Evolutionary conservation across 305 asterid genomes (phyloP), one percentile per base, ranked within the genome.

Genomic region (Solanum hybrid): DNA sequence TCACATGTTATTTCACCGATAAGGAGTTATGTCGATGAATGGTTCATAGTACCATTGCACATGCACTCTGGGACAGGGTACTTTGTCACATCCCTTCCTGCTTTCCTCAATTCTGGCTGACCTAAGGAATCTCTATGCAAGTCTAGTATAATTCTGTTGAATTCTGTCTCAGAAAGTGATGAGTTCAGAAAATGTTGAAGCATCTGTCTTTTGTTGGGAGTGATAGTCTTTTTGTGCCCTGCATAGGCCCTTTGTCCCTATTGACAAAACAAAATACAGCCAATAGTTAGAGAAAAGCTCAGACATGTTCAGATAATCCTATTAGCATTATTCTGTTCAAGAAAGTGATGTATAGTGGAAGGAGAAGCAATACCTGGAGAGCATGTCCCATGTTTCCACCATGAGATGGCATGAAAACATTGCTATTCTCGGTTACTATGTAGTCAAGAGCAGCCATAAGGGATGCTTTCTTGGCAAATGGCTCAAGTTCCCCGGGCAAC

Each of bases 331-430:
- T 42, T 69, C 22, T 40, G 38, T 60, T 17, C 4, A 60, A 84
- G 37, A 56, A 32, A 78, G 34, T 22, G 77, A 76, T 10, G 26
- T 10, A 6, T 37, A 13, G 27, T 81, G 38, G 10, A 45, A 86
- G 88, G 22, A 73, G 34, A 26, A 4, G 29, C 78, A 34, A 22
- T 92, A 95, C 99, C 98, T 97, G 98, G 73, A 97, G 93, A 22
- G 98, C 98, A 6, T 93, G 98, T 60, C 98, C 99, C 99, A 97
- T 97, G 86, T 97, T 97, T 90, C 99, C 99, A 31, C 99, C 99
- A 88, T 97, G 99, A 38, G 99, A 97, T 22, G 98, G 97, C 98
- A 97, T 96, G 97, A 97, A 97, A 5, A 95, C 98, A 79, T 95
- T 95, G 90, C 99, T 96, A 27, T 92, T 94, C 92, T 95, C 98